phyloP scores from a whole-genome alignment of 495 filamentous ascomycete species.

The Penicillium desertorum region DNA sequence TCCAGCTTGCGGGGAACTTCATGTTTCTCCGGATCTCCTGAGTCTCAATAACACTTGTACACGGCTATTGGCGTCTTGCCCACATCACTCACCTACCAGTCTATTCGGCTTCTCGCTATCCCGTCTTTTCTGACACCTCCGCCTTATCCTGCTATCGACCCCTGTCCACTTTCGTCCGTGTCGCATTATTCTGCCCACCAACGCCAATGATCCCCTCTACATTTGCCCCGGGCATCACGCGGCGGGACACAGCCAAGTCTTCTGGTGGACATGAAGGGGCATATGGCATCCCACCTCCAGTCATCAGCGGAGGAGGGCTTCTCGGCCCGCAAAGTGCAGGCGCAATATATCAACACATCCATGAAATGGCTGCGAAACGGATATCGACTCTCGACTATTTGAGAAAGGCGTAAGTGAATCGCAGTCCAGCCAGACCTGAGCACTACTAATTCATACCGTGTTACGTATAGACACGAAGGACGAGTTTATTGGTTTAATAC shows the following conservation, averaged over 20 bases:
- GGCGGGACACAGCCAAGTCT: slow-evolving; percentile 43
- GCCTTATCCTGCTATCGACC: slow-evolving; percentile 4
- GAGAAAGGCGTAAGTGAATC: slow-evolving; percentile 72
- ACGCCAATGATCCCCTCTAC: slow-evolving; percentile 39
- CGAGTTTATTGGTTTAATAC: slow-evolving; percentile 98
- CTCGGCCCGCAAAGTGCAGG: slow-evolving; percentile 62
- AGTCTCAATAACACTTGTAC: neutral
- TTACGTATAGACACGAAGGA: slow-evolving; percentile 71
- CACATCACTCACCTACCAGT: neutral
- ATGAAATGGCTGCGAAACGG: slow-evolving; percentile 84
- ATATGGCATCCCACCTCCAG: slow-evolving; percentile 29
- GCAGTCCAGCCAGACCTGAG: neutral
- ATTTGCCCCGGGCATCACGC: slow-evolving; percentile 37
- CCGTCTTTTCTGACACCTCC: slow-evolving; percentile 6
- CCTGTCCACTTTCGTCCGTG: slow-evolving; percentile 7
- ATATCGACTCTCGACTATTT: slow-evolving; percentile 96
- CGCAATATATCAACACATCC: slow-evolving; percentile 77
- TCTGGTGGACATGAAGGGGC: slow-evolving; percentile 31
- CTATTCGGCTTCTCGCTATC: neutral
- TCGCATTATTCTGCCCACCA: slow-evolving; percentile 10
- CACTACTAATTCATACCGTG: slow-evolving; percentile 2
- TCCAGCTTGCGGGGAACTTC: slow-evolving; percentile 19
- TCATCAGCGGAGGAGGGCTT: slow-evolving; percentile 36
- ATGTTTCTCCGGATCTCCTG: slow-evolving; percentile 17
- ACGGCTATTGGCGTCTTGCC: neutral